Base-by-base conservation (phyloP, 2,329 filamentous ascomycete species). In the Drechslerella stenobrocha region DNA sequence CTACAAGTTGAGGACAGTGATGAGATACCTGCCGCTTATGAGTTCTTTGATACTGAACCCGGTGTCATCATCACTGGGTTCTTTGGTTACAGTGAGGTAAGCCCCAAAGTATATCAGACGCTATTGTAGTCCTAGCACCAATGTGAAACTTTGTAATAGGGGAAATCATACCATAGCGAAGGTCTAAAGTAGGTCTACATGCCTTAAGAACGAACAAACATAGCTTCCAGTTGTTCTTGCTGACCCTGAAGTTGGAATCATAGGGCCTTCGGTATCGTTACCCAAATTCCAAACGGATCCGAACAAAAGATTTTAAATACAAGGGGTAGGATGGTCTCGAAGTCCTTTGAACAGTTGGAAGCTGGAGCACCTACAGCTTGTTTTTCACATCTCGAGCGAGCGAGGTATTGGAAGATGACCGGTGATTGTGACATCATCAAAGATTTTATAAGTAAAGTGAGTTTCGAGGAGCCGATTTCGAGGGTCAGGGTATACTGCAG, bases 111-210 rank as follows among this genome's bases (percentile, higher is more conserved):
- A 24, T 52, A 7, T 3, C 7, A n/a, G 20, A 1, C 40, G 42
- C n/a, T 32, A 23, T 28, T 23, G 11, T 22, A n/a, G 18, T 7
- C 6, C 11, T 4, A 18, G 28, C 3, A 26, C 50, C 55, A 60
- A 67, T 23, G 28, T 7, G 9, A 8, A 20, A 24, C 40, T 15
- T 18, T 52, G 3, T 6, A 26, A 23, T 34, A 67, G 63, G 63
- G 63, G 15, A 67, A 67, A 30, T 55, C 63, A 18, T 67, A 67
- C 20, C 15, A 60, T 11, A 55, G 63, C 15, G 63, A 67, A 46
- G 63, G 63, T 44, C 63, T 67, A 24, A 67, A 67, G 63, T 67
- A 67, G 60, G 63, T 60, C 50, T 52, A 26, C 18, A n/a, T n/a
- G n/a, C n/a, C n/a, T n/a, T n/a, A n/a, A n/a, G n/a, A n/a, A n/a